Evolutionary conservation across 1,139 yeast genomes (phyloP).

Genomic region (Kodamaea sp.): DNA sequence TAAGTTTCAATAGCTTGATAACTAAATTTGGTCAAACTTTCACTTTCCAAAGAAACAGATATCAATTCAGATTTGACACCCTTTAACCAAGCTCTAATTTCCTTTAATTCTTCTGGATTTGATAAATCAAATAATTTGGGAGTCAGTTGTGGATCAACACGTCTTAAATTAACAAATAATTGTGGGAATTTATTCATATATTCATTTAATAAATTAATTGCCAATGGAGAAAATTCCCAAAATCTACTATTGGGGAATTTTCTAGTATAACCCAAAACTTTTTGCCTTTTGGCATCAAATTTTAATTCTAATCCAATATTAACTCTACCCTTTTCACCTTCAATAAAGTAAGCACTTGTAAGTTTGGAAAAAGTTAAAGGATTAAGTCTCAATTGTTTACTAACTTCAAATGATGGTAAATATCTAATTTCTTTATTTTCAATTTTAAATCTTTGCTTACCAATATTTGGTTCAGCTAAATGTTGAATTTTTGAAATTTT

Average conservation of each 20-base stretch:
- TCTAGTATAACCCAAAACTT: slow-evolving; percentile 84
- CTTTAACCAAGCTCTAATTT: slow-evolving; percentile 57
- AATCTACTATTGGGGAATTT: slow-evolving; percentile 49
- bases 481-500: slow-evolving; percentile 47
- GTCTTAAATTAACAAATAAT: slow-evolving; percentile 46
- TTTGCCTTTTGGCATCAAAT: slow-evolving; percentile 72
- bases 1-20: slow-evolving; percentile 65
- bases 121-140: slow-evolving; percentile 26
- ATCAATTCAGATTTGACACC: slow-evolving; percentile 52
- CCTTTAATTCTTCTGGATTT: slow-evolving; percentile 32
- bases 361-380: slow-evolving; percentile 71
- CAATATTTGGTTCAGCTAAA: slow-evolving; percentile 59
- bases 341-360: slow-evolving; percentile 68
- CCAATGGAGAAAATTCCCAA: slow-evolving; percentile 84
- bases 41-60: slow-evolving; percentile 73
- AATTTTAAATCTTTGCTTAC: slow-evolving; percentile 51
- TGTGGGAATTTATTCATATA: slow-evolving; percentile 62
- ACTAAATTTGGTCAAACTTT: slow-evolving; percentile 66
- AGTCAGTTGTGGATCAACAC: slow-evolving; percentile 21
- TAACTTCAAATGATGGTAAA: slow-evolving; percentile 64
- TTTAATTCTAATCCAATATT: slow-evolving; percentile 85
- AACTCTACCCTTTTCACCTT: slow-evolving; percentile 46
- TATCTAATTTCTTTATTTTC: slow-evolving; percentile 60
- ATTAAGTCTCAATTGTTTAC: slow-evolving; percentile 54
- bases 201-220: slow-evolving; percentile 60